phyloP scores from a whole-genome alignment of 768 basidiomycete genomes.

The Lentinula guzmanii region DNA sequence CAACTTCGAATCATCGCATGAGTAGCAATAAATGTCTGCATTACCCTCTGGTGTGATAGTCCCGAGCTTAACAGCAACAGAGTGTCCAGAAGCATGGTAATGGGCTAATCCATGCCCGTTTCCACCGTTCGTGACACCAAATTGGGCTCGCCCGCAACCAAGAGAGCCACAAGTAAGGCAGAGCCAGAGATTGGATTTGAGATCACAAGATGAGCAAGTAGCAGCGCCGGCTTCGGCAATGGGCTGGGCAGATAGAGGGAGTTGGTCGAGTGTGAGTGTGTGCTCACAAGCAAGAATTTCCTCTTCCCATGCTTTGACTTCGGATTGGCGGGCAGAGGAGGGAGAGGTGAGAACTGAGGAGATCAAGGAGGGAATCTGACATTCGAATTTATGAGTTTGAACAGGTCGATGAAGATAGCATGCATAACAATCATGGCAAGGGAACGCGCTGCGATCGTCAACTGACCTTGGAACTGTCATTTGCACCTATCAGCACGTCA shows the following conservation, averaged over 20 bases:
- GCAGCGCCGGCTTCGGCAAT: conserved; percentile 64
- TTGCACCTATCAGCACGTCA: conserved; percentile 41
- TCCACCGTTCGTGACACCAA: conserved; percentile 65
- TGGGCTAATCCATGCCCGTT: conserved; percentile 89
- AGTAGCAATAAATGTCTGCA: conserved; percentile 93
- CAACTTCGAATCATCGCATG: conserved; percentile 75
- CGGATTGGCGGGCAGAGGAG: conserved; percentile 87
- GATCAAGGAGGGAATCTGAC: conserved; percentile 48
- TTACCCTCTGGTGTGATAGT: conserved; percentile 94
- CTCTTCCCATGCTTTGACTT: conserved; percentile 98
- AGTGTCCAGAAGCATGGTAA: conserved; percentile 65
- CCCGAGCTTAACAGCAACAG: conserved; percentile 87
- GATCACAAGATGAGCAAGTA: conserved; percentile 75
- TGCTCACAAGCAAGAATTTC: conserved; percentile 89
- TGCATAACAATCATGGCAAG: not conserved
- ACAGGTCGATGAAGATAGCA: not conserved
- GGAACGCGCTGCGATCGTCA: conserved; percentile 22
- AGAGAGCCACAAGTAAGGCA: conserved; percentile 88
- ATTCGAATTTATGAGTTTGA: not conserved
- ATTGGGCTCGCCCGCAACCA: conserved; percentile 85
- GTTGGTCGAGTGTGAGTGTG: conserved; percentile 40
- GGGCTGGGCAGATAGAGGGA: conserved; percentile 26
- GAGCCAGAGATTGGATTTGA: conserved; percentile 92
- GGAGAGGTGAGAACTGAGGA: conserved; percentile 73
- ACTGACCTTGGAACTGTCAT: conserved; percentile 30